These are phyloP conservation scores for Penicillium rolfsii DNA, from an alignment of 2,329 filamentous ascomycete genomes.

Conservation along the genomic window DNA sequence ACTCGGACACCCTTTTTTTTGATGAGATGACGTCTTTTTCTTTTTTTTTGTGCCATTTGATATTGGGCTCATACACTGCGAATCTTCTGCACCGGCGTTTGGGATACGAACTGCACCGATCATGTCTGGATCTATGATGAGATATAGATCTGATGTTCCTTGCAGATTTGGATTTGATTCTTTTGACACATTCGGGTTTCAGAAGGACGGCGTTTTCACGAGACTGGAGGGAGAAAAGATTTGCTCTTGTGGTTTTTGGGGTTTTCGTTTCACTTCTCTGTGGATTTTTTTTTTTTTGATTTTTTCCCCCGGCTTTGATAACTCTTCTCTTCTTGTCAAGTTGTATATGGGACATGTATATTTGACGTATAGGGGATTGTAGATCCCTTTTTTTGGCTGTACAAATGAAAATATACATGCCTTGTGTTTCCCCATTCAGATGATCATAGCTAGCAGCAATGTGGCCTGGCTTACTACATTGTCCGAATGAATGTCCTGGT, in stretches of 20 bases:
- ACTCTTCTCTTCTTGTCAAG: not conserved
- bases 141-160: too few relatives aligned
- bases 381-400: constrained; percentile 6
- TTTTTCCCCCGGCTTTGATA: not conserved
- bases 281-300: not conserved
- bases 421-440: too few relatives aligned
- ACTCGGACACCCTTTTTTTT: not conserved
- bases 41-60: constrained; percentile 8
- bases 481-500: too few relatives aligned
- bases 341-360: constrained; percentile 23
- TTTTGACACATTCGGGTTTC: not conserved
- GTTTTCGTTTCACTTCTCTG: constrained; percentile 1
- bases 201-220: not conserved
- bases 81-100: constrained; percentile 3
- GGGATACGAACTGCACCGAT: not conserved
- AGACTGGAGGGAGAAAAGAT: constrained; percentile 2
- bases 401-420: not conserved
- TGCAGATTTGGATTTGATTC: not conserved
- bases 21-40: constrained; percentile 8
- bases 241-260: not conserved
- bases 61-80: not conserved
- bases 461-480: too few relatives aligned
- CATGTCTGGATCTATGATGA: not conserved
- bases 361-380: constrained; percentile 15
- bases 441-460: too few relatives aligned